Conservation (phyloP, 2,329 filamentous ascomycete species). For the Coniochaeta sp. region DNA sequence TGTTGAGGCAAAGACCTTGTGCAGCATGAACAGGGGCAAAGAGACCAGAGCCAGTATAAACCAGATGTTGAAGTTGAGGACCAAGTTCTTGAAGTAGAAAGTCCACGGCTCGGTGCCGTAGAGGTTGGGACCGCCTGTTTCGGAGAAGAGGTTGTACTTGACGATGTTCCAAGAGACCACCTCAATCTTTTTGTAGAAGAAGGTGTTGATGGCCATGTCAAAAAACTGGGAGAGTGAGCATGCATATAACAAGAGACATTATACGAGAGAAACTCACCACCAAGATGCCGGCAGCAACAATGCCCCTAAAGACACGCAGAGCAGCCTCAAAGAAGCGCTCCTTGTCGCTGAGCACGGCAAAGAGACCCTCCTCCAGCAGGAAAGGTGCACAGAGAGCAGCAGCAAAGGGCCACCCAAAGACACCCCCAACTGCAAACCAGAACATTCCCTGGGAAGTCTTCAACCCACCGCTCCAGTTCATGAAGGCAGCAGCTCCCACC, state of each 20-base stretch:
- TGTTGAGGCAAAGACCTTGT: slow-evolving; percentile 58
- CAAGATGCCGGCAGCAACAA: slow-evolving; percentile 58
- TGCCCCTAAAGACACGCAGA: slow-evolving; percentile 59
- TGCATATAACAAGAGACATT: not conserved
- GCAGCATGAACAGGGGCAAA: slow-evolving; percentile 67
- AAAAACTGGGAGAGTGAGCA: slow-evolving; percentile 42
- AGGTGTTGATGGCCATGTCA: slow-evolving; percentile 67
- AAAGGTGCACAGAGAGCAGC: slow-evolving; percentile 77
- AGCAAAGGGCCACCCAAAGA: slow-evolving; percentile 93
- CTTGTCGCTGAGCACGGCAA: slow-evolving; percentile 45
- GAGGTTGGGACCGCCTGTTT: slow-evolving; percentile 75
- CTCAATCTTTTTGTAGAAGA: slow-evolving; percentile 75
- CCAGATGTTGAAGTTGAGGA: slow-evolving; percentile 95
- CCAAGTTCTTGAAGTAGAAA: slow-evolving; percentile 87
- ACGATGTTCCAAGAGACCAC: slow-evolving; percentile 89
- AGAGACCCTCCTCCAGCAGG: slow-evolving; percentile 66
- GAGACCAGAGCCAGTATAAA: slow-evolving; percentile 71
- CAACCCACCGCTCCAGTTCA: slow-evolving; percentile 78
- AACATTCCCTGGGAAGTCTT: slow-evolving; percentile 79
- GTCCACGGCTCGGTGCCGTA: slow-evolving; percentile 97
- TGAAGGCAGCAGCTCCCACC: slow-evolving; percentile 79
- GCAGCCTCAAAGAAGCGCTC: slow-evolving; percentile 55
- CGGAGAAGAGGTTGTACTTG: slow-evolving; percentile 88
- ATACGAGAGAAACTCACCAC: slow-evolving; percentile 46
- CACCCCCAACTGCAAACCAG: slow-evolving; percentile 80